phyloP scores from a whole-genome alignment of 2,329 filamentous ascomycete genomes.

The Cercospora sojina region DNA sequence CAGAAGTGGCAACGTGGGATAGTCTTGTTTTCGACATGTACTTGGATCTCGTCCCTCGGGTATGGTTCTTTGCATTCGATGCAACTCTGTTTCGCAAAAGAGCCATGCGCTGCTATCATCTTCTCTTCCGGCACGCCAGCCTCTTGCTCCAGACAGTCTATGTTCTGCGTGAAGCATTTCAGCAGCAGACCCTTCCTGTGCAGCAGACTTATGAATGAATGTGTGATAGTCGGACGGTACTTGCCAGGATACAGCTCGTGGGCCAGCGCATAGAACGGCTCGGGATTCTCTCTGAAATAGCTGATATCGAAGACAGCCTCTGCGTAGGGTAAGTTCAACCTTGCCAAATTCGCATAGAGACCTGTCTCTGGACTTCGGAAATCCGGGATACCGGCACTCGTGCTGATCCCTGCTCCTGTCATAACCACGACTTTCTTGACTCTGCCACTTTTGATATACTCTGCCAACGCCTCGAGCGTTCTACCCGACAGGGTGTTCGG shows the following conservation, averaged over 20 bases:
- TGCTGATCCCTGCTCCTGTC: constrained; percentile 87
- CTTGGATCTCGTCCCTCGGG: constrained; percentile 71
- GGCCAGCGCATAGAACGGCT: constrained; percentile 88
- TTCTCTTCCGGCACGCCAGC: constrained; percentile 78
- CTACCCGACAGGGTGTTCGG: constrained; percentile 67
- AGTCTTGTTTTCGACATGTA: constrained; percentile 63
- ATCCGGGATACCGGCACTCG: constrained; percentile 75
- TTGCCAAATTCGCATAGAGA: constrained; percentile 86
- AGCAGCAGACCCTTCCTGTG: constrained; percentile 73
- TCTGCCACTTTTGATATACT: constrained; percentile 70
- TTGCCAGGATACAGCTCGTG: constrained; percentile 89
- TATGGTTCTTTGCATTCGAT: constrained; percentile 79
- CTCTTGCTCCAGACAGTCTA: constrained; percentile 86
- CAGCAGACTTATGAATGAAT: constrained; percentile 82
- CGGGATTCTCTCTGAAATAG: constrained; percentile 81
- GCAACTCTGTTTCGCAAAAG: constrained; percentile 86
- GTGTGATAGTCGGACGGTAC: constrained; percentile 83
- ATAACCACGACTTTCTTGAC: constrained; percentile 77
- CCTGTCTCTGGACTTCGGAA: constrained; percentile 92
- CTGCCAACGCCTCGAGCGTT: constrained; percentile 71
- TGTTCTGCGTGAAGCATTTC: constrained; percentile 96
- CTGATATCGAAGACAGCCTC: constrained; percentile 92
- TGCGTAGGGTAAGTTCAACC: constrained; percentile 80
- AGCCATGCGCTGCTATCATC: constrained; percentile 93
- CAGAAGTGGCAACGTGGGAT: constrained; percentile 73